Conservation (phyloP, 2,329 filamentous ascomycete species). For the Fusarium sp. region DNA sequence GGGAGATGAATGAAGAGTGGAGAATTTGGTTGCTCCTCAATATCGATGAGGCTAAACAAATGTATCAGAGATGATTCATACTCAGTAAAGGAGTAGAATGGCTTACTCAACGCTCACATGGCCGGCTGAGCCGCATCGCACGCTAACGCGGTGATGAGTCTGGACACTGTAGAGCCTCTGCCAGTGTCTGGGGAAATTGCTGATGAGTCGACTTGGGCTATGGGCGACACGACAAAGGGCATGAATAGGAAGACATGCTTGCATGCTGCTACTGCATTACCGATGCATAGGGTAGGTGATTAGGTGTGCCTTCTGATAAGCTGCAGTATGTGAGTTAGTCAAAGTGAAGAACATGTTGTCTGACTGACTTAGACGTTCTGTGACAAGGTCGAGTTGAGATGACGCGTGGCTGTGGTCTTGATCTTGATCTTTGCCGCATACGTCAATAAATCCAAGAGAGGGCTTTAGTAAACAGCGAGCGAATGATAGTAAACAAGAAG, state of each 20-base stretch:
- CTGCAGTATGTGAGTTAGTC: neutral
- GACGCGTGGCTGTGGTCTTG: neutral
- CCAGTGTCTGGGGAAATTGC: neutral
- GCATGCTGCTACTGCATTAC: conserved; percentile 43
- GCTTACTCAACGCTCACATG: conserved; percentile 65
- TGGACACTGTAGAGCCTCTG: conserved; percentile 41
- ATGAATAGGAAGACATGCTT: conserved; percentile 37
- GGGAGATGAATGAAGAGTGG: conserved; percentile 70
- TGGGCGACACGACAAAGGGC: conserved; percentile 20
- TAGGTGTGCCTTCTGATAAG: neutral
- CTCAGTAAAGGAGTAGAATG: neutral
- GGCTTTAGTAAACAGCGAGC: neutral
- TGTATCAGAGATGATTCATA: conserved; percentile 32
- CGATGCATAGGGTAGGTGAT: neutral
- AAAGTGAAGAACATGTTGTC: neutral
- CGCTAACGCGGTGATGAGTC: conserved; percentile 57
- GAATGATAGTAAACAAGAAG: neutral
- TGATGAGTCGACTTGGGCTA: conserved; percentile 27
- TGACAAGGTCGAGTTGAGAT: neutral
- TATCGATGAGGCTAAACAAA: conserved; percentile 62
- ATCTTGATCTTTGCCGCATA: neutral
- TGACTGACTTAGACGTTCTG: conserved; percentile 21
- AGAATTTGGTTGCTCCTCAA: conserved; percentile 52
- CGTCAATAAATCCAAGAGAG: neutral
- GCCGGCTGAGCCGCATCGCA: conserved; percentile 64